Conservation (phyloP, 305 asterid species). For the Fraxinus angustifolia region DNA sequence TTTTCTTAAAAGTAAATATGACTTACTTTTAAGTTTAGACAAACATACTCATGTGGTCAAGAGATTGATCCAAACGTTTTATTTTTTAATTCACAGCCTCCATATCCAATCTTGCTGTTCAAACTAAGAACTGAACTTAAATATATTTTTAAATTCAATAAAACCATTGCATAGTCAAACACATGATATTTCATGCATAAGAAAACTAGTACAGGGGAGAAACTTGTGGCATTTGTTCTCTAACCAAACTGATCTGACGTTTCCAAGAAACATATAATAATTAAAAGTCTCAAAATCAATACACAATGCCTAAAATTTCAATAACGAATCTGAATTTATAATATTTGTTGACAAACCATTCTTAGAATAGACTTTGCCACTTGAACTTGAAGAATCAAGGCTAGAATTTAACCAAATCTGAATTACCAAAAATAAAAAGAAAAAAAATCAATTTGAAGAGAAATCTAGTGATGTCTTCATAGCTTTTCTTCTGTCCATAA, state of each 20-base stretch:
- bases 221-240: conserved; percentile 18
- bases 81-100: not conserved
- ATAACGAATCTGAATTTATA: not conserved
- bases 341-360: conserved; percentile 14
- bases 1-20: no score
- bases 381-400: not conserved
- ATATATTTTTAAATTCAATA: not conserved
- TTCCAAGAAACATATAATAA: conserved; percentile 22
- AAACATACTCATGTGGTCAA: not conserved
- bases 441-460: not conserved
- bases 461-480: not conserved
- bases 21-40: not conserved
- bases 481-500: conserved; percentile 38
- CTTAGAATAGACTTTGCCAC: not conserved
- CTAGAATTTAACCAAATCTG: not conserved
- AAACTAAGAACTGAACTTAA: not conserved
- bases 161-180: not conserved
- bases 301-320: not conserved
- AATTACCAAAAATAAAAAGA: not conserved
- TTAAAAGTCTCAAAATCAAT: not conserved
- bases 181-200: not conserved
- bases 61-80: not conserved
- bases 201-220: not conserved
- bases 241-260: conserved; percentile 19
- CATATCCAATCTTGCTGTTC: not conserved